phyloP scores from a whole-genome alignment of 495 filamentous ascomycete species.

The Penicillium antarcticum region DNA sequence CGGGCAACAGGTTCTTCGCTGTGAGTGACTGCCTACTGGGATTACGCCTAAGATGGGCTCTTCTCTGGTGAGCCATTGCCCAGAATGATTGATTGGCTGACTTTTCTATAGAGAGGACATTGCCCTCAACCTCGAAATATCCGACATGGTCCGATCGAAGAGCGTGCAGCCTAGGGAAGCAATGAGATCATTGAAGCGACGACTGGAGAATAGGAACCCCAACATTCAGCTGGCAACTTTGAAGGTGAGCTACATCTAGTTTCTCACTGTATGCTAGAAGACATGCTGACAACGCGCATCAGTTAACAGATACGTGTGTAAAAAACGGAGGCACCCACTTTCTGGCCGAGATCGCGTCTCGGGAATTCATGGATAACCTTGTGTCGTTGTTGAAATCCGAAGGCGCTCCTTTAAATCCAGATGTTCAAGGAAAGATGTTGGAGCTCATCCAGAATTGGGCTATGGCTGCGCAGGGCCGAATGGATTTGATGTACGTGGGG shows the following conservation, averaged over 20 bases:
- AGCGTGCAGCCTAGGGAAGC: slow-evolving; percentile 95
- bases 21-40: slow-evolving; percentile 43
- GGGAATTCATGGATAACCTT: slow-evolving; percentile 97
- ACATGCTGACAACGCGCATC: slow-evolving; percentile 15
- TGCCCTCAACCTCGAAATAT: slow-evolving; percentile 93
- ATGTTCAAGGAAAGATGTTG: slow-evolving; percentile 85
- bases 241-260: slow-evolving; percentile 55
- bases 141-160: slow-evolving; percentile 93
- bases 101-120: slow-evolving; percentile 77
- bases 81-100: not conserved
- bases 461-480: slow-evolving; percentile 79
- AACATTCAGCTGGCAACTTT: slow-evolving; percentile 92
- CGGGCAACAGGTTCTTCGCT: slow-evolving; percentile 90
- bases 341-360: slow-evolving; percentile 86
- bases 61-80: not conserved
- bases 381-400: slow-evolving; percentile 84
- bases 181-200: slow-evolving; percentile 90
- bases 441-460: slow-evolving; percentile 95
- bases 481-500: slow-evolving; percentile 78
- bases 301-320: slow-evolving; percentile 96
- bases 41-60: slow-evolving; percentile 1
- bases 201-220: slow-evolving; percentile 93
- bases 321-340: slow-evolving; percentile 99
- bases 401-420: slow-evolving; percentile 70
- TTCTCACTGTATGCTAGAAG: not conserved